Evolutionary conservation across 225 moss, liverwort and hornwort species (phyloP).

Genomic region (Straminergon stramineum): DNA sequence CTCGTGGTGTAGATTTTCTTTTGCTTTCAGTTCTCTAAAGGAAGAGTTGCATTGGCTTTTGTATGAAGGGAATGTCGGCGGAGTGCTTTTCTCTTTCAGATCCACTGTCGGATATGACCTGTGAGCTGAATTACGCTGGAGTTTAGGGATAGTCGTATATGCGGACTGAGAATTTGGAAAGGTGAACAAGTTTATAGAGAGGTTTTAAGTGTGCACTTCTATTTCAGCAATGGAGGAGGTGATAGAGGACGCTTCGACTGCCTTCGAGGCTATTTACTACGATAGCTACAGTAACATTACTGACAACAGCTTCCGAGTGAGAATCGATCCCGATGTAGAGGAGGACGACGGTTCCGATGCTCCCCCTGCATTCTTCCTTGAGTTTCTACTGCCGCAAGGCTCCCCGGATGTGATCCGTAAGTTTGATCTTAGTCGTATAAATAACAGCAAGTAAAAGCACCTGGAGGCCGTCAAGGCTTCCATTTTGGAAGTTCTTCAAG

Average conservation of each 20-base stretch:
- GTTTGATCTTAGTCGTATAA: slow-evolving; percentile 78
- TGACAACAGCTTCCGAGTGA: slow-evolving; percentile 75
- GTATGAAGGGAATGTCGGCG: background rate
- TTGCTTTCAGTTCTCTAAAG: background rate
- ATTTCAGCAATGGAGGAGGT: slow-evolving; percentile 63
- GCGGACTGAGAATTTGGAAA: background rate
- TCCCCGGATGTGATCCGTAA: slow-evolving; percentile 83
- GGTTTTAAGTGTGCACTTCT: background rate
- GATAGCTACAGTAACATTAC: slow-evolving; percentile 91
- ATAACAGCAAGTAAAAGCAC: slow-evolving; percentile 88
- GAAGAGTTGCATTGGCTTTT: background rate
- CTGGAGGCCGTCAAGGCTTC: slow-evolving; percentile 74
- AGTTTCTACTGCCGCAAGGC: slow-evolving; percentile 66
- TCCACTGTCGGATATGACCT: background rate
- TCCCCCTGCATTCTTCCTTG: slow-evolving; percentile 69
- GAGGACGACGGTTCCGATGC: slow-evolving; percentile 40
- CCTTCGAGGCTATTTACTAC: slow-evolving; percentile 89
- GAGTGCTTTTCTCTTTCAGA: background rate
- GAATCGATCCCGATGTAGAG: slow-evolving; percentile 75
- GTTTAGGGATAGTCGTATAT: background rate
- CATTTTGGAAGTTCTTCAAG: slow-evolving; percentile 71
- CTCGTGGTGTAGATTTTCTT: background rate
- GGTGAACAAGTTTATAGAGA: background rate
- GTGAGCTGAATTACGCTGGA: background rate
- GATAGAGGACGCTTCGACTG: slow-evolving; percentile 91